Conservation (phyloP, 257 asterid genomes). For the Gynochthodes officinalis region DNA sequence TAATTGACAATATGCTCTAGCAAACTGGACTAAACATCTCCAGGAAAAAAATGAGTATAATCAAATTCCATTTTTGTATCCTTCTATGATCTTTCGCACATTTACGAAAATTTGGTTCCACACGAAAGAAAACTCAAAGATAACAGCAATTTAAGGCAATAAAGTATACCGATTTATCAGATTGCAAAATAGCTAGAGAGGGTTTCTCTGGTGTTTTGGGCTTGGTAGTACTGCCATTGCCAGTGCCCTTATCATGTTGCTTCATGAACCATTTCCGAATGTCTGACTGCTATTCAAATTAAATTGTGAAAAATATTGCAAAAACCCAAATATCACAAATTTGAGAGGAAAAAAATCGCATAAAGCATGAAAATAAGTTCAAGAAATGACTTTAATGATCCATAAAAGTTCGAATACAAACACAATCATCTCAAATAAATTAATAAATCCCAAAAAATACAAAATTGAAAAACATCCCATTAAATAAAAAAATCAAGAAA, state of each 20-base stretch:
- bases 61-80: too few species aligned
- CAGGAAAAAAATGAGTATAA: too few species aligned
- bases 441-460: too few species aligned
- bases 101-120: too few species aligned
- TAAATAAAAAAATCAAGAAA: neutral
- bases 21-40: too few species aligned
- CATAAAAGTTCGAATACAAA: neutral
- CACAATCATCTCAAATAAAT: neutral
- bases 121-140: neutral
- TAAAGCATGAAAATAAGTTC: neutral
- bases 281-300: slow-evolving; percentile 51
- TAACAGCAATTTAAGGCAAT: neutral
- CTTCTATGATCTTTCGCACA: too few species aligned
- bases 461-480: slow-evolving; percentile 2
- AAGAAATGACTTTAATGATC: neutral
- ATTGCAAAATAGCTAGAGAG: slow-evolving; percentile 35
- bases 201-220: slow-evolving; percentile 50
- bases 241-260: slow-evolving; percentile 52
- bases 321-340: neutral
- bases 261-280: slow-evolving; percentile 95
- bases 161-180: slow-evolving; percentile 45
- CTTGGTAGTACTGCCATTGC: slow-evolving; percentile 51
- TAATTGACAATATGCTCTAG: too few species aligned
- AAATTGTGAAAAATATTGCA: neutral
- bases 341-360: too few species aligned